These are phyloP conservation scores for Boletellus ananiceps DNA, from an alignment of 768 basidiomycete genomes.

Conservation along the genomic window DNA sequence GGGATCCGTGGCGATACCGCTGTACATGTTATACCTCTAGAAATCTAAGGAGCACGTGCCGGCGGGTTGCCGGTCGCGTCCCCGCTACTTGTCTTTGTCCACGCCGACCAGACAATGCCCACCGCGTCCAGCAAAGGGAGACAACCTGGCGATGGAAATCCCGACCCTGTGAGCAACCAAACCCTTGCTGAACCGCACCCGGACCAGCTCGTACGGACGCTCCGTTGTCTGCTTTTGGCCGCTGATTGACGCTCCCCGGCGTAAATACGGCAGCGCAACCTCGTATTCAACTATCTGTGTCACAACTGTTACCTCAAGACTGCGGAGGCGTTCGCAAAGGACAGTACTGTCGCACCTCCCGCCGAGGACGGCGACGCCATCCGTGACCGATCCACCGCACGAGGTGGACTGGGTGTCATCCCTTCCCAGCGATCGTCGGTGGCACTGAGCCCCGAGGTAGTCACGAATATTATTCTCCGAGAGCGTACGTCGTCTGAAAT, in stretches of 20 bases:
- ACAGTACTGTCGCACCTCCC: constrained; percentile 57
- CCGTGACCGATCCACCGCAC: constrained; percentile 17
- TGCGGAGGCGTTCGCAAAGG: constrained; percentile 60
- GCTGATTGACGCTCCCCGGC: constrained; percentile 3
- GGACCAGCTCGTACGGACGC: constrained; percentile 40
- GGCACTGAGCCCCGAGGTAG: constrained; percentile 35
- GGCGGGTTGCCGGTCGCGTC: neutral
- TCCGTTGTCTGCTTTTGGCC: neutral
- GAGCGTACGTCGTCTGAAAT: constrained; percentile 40
- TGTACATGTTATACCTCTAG: constrained; percentile 4
- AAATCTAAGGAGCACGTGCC: constrained; percentile 17
- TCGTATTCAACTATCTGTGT: constrained; percentile 75
- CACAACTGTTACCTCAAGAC: constrained; percentile 72
- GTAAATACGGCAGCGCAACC: constrained; percentile 42
- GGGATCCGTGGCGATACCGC: neutral
- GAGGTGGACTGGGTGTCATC: neutral
- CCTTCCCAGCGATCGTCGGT: constrained; percentile 14
- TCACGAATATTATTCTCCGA: constrained; percentile 48
- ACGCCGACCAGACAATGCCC: constrained; percentile 15
- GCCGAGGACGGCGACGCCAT: constrained; percentile 72
- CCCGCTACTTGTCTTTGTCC: neutral
- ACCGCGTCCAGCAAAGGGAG: constrained; percentile 16
- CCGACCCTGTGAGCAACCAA: constrained; percentile 17
- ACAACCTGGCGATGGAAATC: constrained; percentile 3
- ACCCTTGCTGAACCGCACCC: constrained; percentile 34